These are phyloP conservation scores for Coemansia sp. DNA, from an alignment of 192 early-diverging fungal species.

Conservation along the genomic window DNA sequence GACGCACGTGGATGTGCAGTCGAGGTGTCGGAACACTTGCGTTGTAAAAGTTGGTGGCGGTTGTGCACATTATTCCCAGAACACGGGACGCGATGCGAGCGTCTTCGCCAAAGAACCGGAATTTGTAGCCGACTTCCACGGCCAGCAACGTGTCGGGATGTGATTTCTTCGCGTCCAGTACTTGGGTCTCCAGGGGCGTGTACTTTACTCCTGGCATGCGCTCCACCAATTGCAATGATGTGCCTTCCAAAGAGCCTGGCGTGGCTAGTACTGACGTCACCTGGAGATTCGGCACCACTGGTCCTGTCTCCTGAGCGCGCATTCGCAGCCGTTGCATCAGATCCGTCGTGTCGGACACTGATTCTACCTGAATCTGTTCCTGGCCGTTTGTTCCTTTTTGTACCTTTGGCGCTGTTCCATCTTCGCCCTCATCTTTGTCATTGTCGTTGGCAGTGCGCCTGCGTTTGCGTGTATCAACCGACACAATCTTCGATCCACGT, in stretches of 20 bases:
- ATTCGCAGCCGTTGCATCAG: conserved; percentile 29
- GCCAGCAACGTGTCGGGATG: conserved; percentile 75
- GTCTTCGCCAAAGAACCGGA: conserved; percentile 87
- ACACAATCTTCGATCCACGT: neutral
- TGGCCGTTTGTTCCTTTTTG: conserved; percentile 11
- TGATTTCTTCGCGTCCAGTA: conserved; percentile 67
- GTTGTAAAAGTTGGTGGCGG: conserved; percentile 75
- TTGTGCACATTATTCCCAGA: conserved; percentile 79
- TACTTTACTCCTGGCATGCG: conserved; percentile 49
- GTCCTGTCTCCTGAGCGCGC: conserved; percentile 19
- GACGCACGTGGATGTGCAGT: conserved; percentile 76
- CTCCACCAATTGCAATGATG: conserved; percentile 42
- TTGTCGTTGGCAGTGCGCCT: conserved; percentile 3
- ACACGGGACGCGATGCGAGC: conserved; percentile 75
- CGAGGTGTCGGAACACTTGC: conserved; percentile 80
- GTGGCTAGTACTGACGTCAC: neutral
- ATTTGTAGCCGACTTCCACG: conserved; percentile 96
- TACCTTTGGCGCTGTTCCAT: conserved; percentile 7
- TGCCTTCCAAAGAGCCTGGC: conserved; percentile 19
- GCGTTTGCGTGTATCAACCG: neutral
- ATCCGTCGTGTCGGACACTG: conserved; percentile 22
- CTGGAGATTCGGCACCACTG: neutral
- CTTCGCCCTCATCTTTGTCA: neutral
- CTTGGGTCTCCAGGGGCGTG: conserved; percentile 85
- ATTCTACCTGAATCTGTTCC: conserved; percentile 13